Conservation (phyloP, 2,329 filamentous ascomycete genomes). For the Calonectria pauciramosa region DNA sequence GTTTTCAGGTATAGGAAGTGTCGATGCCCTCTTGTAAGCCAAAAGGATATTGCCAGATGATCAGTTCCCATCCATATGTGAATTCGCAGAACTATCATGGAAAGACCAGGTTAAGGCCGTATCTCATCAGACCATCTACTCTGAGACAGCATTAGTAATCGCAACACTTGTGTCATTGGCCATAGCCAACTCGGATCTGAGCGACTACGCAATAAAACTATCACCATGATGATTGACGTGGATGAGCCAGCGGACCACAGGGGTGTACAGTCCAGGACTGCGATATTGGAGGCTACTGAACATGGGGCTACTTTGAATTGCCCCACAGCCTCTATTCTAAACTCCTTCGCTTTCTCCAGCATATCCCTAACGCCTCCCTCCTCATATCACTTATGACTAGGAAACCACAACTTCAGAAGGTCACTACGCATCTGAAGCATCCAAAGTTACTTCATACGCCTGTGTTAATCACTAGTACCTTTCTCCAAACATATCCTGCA, state of each 20-base stretch:
- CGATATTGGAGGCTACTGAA: no score
- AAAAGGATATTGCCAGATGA: neutral
- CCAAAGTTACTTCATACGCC: neutral
- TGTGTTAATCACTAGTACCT: neutral
- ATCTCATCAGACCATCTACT: neutral
- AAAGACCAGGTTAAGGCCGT: neutral
- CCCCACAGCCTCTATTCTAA: no score
- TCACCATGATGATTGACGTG: neutral
- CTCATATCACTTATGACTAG: neutral
- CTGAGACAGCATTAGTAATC: neutral
- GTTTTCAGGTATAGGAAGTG: neutral
- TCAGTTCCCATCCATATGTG: neutral
- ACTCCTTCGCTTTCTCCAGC: no score
- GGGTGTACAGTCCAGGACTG: no score
- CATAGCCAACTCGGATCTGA: no score
- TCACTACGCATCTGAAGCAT: neutral
- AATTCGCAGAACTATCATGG: neutral
- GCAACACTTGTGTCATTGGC: neutral
- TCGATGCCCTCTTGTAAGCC: neutral
- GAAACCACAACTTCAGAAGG: neutral
- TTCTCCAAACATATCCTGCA: neutral
- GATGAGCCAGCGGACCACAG: neutral
- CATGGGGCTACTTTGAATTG: no score
- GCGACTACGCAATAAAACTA: neutral
- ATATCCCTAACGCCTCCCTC: no score